Base-by-base conservation (phyloP, 1,284 basidiomycete species). In the Sanguinoderma infundibulare region DNA sequence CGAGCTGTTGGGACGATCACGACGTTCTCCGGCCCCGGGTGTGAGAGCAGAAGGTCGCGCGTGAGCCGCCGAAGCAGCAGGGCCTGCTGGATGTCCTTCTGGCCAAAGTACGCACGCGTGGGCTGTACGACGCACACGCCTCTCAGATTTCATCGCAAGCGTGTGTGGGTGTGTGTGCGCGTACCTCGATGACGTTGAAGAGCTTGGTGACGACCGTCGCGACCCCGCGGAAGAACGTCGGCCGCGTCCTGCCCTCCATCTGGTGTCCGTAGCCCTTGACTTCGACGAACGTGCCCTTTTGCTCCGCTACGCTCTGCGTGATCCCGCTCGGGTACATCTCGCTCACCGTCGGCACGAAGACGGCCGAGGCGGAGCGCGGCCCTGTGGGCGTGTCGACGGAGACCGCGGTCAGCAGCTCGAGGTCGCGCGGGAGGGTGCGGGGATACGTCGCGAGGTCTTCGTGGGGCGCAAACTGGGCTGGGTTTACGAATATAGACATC, bases 21-120 rank as follows among this genome's bases (percentile, higher is more conserved):
- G 15, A 94, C 77, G 70, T 87, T 86, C 40, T 86, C 77, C 0
- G 89, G 77, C 10, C 85, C 79, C 0, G 94, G 97, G 71, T 94
- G 84, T 6, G 91, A 78, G 15, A 96, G 77, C 20, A 97, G 85
- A 1, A 98, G 82, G 74, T 99, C 97, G 34, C 83, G 79, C 54
- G 87, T 86, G 75, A 99, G 83, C n/a, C 92, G 88, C 47, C 91
- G 89, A 24, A 99, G 83, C 22, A 99, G 78, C 8, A 98, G 78
- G 0, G 92, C 94, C 74, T 99, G 97, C 74, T 99, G 97, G 59
- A 99, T 98, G 73, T 99, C 97, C 75, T 99, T 99, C 76, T 98
- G 97, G 0, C 98, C 97, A 71, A 99, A 98, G 76, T 98, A 99
- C 24, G 94, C 89, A 60, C 88, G 86, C 55, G 94, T 94, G 2